Evolutionary conservation across 805 yeast species (phyloP), one percentile per base, ranked within the genome.

Genomic region (Schizosaccharomyces lindneri): DNA sequence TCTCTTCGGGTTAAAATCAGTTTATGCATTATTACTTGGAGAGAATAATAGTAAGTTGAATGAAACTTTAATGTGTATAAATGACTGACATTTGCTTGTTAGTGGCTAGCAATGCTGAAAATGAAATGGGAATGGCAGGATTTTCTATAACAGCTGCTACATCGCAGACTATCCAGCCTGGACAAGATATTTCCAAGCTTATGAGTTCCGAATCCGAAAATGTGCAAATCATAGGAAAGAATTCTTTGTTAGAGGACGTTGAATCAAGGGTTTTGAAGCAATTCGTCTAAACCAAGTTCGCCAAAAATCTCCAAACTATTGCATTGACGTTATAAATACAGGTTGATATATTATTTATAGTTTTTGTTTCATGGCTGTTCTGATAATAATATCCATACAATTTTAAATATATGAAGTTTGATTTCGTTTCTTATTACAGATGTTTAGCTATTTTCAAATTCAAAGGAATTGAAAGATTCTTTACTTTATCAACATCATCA

Each of bases 1-100:
- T 62, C 79, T 87, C 64, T 71, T 89, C 61, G 97, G 97, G 36
- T 76, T 93, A 64, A 79, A 80, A 65, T 84, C 95, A 0, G 82
- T 93, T 1, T 84, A 83, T 70, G 78, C 85, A 48, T 76, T 90
- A 61, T 65, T 88, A 6, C 77, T 87, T 65, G 82, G 81, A 13
- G 80, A 78, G 62, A 63, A 65, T 62, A 65, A 65, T 61, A 60
- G 64, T 63, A 63, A 36, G 64, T 43, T 29, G 19, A 15, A 13
- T 63, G 27, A 51, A 19, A 13, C 32, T 1, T 59, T 9, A n/a
- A 9, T 17, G 48, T 9, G 31, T 21, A 4, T 31, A 31, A 5
- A 5, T 15, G 29, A 29, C 13, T 55, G 13, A 27, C 55, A 6
- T 55, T 6, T 36, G 13, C 9, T 41, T 21, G n/a, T 41, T 21